Evolutionary conservation across 306 rosid species (phyloP).

Genomic region (Trifolium subterraneum): DNA sequence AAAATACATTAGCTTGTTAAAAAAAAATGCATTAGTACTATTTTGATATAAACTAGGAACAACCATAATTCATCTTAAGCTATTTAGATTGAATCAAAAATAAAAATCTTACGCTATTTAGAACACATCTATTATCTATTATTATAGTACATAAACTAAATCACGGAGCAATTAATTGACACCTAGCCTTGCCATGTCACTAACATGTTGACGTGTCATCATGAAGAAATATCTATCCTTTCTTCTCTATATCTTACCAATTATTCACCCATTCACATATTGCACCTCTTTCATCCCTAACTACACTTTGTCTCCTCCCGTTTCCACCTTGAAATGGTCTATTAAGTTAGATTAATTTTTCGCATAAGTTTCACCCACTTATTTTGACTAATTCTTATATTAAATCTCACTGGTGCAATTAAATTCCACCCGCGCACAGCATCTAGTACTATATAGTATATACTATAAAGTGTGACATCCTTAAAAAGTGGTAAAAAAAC

Average conservation of each 20-base stretch:
- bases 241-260: no score
- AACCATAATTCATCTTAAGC: not conserved
- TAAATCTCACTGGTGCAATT: conserved; percentile 1
- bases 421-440: not conserved
- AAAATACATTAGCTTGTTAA: not conserved
- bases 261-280: no score
- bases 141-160: not conserved
- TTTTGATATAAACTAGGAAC: not conserved
- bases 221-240: no score
- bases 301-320: no score
- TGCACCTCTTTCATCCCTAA: no score
- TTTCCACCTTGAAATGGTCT: no score
- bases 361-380: not conserved
- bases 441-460: not conserved
- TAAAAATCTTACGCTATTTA: not conserved
- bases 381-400: not conserved
- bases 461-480: not conserved
- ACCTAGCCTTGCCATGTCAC: no score
- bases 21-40: not conserved
- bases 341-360: not conserved
- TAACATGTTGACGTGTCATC: no score
- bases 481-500: not conserved
- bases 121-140: not conserved
- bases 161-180: not conserved
- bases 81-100: not conserved